Evolutionary conservation across 768 basidiomycete species (phyloP).

Genomic region (Amanita phalloides): DNA sequence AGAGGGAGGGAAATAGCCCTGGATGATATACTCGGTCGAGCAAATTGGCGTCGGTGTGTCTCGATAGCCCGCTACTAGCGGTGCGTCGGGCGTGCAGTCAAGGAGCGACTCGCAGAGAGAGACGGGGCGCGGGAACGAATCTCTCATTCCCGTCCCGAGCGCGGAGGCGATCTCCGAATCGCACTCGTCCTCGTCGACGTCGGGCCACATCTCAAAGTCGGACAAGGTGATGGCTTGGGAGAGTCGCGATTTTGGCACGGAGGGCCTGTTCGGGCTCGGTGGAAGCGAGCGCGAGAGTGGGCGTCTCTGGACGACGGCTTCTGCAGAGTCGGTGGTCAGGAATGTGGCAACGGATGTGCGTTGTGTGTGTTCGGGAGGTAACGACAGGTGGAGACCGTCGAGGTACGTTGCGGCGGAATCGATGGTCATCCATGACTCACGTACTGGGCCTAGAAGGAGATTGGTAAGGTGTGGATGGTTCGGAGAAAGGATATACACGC

Average conservation of each 20-base stretch:
- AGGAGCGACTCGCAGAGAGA: slow-evolving; percentile 20
- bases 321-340: slow-evolving; percentile 45
- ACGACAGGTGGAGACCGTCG: slow-evolving; percentile 25
- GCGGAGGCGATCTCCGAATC: slow-evolving; percentile 1
- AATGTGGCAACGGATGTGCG: slow-evolving; percentile 42
- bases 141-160: slow-evolving; percentile 12
- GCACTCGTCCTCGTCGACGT: slow-evolving; percentile 23
- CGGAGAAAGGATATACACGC: not conserved
- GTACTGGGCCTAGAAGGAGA: slow-evolving; percentile 13
- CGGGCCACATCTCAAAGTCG: slow-evolving; percentile 30
- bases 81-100: slow-evolving; percentile 19
- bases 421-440: slow-evolving; percentile 37
- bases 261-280: not conserved
- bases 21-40: not conserved
- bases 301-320: slow-evolving; percentile 35
- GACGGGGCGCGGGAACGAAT: slow-evolving; percentile 30
- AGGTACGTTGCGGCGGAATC: slow-evolving; percentile 27
- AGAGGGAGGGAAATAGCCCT: slow-evolving; percentile 8
- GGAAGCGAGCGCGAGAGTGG: not conserved
- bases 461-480: not conserved
- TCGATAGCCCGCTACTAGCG: slow-evolving; percentile 10
- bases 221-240: slow-evolving; percentile 27
- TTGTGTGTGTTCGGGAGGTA: slow-evolving; percentile 23
- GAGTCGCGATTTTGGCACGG: slow-evolving; percentile 14
- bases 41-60: slow-evolving; percentile 5